Conservation (phyloP, 2,329 filamentous ascomycete genomes). For the Cercospora janseana region DNA sequence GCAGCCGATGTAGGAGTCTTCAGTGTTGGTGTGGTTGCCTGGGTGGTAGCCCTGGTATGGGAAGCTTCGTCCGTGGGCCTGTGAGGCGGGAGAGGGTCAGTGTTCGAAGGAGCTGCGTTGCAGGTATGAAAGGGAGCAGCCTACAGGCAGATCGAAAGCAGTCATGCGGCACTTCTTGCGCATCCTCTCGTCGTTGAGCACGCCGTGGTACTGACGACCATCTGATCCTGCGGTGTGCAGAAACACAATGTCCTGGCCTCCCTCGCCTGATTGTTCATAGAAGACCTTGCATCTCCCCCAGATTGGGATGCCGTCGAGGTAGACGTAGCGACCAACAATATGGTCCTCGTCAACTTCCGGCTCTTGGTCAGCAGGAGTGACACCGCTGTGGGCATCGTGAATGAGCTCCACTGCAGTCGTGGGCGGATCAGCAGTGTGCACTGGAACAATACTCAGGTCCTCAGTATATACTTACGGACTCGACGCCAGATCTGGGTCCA, state of each 20-base stretch:
- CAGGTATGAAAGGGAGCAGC: too few species aligned
- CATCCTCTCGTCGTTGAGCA: conserved; percentile 52
- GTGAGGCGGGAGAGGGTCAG: neutral
- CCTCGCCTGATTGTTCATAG: conserved; percentile 50
- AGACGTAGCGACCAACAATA: conserved; percentile 50
- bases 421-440: too few species aligned
- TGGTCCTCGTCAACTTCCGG: conserved; percentile 43
- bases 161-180: conserved; percentile 51
- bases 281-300: conserved; percentile 53
- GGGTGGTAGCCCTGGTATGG: conserved; percentile 42
- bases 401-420: conserved; percentile 43
- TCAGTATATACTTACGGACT: conserved; percentile 27
- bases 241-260: conserved; percentile 46
- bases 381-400: conserved; percentile 49
- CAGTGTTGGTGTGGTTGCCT: conserved; percentile 50
- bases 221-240: conserved; percentile 45
- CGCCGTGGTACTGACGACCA: conserved; percentile 51
- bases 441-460: neutral
- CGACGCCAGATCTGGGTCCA: conserved; percentile 51
- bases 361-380: conserved; percentile 44
- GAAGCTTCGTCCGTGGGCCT: conserved; percentile 50
- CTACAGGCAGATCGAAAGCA: conserved; percentile 48
- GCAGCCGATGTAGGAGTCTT: conserved; percentile 49
- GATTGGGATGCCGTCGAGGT: conserved; percentile 44
- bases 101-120: neutral